These are phyloP conservation scores for Coffea eugenioides DNA, from an alignment of 257 asterid species.

Conservation along the genomic window DNA sequence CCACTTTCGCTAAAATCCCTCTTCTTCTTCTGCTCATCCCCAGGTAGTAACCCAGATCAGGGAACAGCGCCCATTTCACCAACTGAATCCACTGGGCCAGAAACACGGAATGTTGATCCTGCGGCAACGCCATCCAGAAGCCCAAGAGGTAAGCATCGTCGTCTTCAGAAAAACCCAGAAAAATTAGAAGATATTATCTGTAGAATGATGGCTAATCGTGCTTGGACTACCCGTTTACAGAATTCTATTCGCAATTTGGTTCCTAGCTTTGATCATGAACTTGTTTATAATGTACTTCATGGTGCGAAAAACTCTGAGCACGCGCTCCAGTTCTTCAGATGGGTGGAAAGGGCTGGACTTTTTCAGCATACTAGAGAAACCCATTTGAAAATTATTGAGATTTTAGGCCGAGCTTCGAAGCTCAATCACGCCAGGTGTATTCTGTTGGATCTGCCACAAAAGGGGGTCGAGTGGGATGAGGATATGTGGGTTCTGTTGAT, in stretches of 20 bases:
- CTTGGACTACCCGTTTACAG: constrained; percentile 90
- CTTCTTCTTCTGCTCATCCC: constrained; percentile 38
- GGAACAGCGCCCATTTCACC: neutral
- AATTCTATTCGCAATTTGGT: constrained; percentile 73
- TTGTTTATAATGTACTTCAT: constrained; percentile 79
- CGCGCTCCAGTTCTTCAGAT: constrained; percentile 94
- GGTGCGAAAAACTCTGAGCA: constrained; percentile 62
- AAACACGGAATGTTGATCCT: constrained; percentile 21
- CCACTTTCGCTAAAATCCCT: constrained; percentile 42
- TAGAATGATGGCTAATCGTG: constrained; percentile 86
- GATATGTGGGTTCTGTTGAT: constrained; percentile 82
- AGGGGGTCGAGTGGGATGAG: constrained; percentile 89
- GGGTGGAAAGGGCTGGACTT: constrained; percentile 83
- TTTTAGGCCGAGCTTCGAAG: constrained; percentile 67
- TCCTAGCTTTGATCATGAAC: constrained; percentile 66
- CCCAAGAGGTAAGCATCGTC: constrained; percentile 38
- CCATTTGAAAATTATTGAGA: constrained; percentile 72
- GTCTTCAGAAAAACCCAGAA: constrained; percentile 34
- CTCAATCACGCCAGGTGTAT: constrained; percentile 90
- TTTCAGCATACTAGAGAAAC: constrained; percentile 60
- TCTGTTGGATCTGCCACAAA: constrained; percentile 77
- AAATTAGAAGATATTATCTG: constrained; percentile 63
- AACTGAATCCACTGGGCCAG: neutral
- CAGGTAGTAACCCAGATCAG: neutral
- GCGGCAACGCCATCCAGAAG: constrained; percentile 12